Conservation (phyloP, 495 filamentous ascomycete genomes). For the Penicillium robsamsonii region DNA sequence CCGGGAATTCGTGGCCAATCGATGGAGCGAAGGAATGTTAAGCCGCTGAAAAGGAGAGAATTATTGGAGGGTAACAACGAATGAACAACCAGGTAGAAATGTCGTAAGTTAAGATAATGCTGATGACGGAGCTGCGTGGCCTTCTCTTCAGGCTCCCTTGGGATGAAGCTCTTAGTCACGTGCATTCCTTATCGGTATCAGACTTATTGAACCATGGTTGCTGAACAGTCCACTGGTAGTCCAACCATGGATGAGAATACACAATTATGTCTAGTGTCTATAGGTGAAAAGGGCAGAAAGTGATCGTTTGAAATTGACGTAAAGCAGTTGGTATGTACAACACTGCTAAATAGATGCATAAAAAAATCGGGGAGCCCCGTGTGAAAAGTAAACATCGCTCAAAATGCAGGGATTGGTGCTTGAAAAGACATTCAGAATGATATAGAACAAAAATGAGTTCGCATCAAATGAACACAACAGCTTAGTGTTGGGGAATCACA, state of each 20-base stretch:
- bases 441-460: constrained; percentile 10
- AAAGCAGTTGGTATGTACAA: constrained; percentile 20
- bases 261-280: background rate
- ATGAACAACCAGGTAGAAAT: constrained; percentile 5
- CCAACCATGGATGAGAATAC: constrained; percentile 4
- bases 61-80: background rate
- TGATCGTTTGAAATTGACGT: background rate
- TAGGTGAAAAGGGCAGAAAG: too few species aligned
- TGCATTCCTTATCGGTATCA: constrained; percentile 28
- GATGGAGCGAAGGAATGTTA: background rate
- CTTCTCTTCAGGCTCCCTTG: constrained; percentile 14
- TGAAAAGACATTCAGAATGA: constrained; percentile 2
- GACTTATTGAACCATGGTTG: background rate
- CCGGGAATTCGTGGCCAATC: constrained; percentile 12
- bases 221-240: background rate
- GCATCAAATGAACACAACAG: constrained; percentile 17
- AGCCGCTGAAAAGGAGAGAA: background rate
- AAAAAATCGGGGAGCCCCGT: background rate
- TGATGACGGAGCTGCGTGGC: constrained; percentile 34
- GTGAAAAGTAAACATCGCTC: constrained; percentile 13
- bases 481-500: constrained; percentile 3
- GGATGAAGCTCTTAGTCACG: constrained; percentile 33
- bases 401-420: constrained; percentile 11
- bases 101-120: constrained; percentile 10
- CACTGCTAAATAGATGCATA: constrained; percentile 17